A percentile compares a stretch with the other conserved stretches of the same genome.
phyloP scores from a whole-genome alignment of 192 early-diverging fungal species.

The Backusella tarrabulga region DNA sequence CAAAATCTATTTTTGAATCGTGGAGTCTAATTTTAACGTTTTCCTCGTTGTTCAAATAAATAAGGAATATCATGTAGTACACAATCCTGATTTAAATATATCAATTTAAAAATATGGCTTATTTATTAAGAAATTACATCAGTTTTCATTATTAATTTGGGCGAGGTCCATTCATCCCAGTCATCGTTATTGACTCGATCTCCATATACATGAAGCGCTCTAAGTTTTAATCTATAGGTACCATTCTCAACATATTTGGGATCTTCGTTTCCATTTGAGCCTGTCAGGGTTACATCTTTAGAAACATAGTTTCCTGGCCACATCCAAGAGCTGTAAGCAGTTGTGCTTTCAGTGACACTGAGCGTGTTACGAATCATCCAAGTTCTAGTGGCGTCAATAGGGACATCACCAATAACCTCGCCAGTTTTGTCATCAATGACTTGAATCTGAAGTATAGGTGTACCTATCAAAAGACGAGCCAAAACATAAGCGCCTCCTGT shows the following conservation, averaged over 20 bases:
- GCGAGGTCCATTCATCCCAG: slow-evolving; percentile 27
- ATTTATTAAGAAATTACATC: slow-evolving; percentile 5
- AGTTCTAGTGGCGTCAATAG: slow-evolving; percentile 10
- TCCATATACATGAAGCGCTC: slow-evolving; percentile 28
- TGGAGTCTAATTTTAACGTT: slow-evolving; percentile 2
- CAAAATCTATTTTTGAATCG: slow-evolving; percentile 6
- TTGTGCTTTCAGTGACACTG: background rate
- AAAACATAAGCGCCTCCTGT: slow-evolving; percentile 14
- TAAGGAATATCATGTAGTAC: background rate
- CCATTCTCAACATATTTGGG: slow-evolving; percentile 4
- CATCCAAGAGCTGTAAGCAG: slow-evolving; percentile 16
- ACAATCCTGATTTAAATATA: background rate
- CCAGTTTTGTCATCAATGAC: slow-evolving; percentile 7
- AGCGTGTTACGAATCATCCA: slow-evolving; percentile 19
- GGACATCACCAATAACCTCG: slow-evolving; percentile 19
- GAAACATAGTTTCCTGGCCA: slow-evolving; percentile 27
- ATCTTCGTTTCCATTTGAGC: slow-evolving; percentile 1
- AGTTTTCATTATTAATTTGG: slow-evolving; percentile 13
- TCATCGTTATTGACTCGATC: background rate
- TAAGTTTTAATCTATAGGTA: slow-evolving; percentile 17
- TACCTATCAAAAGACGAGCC: slow-evolving; percentile 22
- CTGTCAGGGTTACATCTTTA: slow-evolving; percentile 15
- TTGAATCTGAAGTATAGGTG: slow-evolving; percentile 21
- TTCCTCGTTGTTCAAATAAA: slow-evolving; percentile 3
- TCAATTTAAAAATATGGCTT: background rate